Evolutionary conservation across 805 yeast species (phyloP).

Genomic region (Pichia scutulata): DNA sequence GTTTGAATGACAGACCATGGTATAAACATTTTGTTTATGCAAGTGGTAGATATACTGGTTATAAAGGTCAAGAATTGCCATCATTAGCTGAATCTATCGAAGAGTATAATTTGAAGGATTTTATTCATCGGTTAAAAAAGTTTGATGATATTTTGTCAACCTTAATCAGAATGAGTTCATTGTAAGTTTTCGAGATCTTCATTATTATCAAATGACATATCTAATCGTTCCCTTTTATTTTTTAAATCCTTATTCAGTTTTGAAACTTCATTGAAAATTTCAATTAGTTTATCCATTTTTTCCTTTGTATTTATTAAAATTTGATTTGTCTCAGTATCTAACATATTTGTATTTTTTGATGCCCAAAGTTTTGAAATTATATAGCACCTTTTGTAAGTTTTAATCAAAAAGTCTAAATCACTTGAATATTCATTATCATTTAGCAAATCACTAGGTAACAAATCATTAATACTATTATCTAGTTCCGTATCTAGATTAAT

Average conservation of each 20-base stretch:
- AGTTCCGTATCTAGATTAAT: not conserved
- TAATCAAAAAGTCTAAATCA: not conserved
- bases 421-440: not conserved
- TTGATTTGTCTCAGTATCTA: conserved; percentile 7
- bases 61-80: conserved; percentile 51
- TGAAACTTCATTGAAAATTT: not conserved
- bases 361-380: conserved; percentile 7
- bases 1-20: conserved; percentile 47
- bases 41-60: conserved; percentile 54
- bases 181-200: not conserved
- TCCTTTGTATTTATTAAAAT: not conserved
- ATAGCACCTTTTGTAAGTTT: conserved; percentile 1
- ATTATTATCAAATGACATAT: conserved; percentile 1
- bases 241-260: not conserved
- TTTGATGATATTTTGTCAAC: conserved; percentile 9
- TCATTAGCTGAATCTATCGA: conserved; percentile 49
- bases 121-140: conserved; percentile 21
- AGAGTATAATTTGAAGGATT: conserved; percentile 32
- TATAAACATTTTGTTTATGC: conserved; percentile 54
- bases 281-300: not conserved
- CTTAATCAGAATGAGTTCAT: conserved; percentile 2
- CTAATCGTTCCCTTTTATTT: not conserved
- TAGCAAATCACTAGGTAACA: not conserved
- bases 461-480: not conserved
- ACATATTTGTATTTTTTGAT: conserved; percentile 1